Evolutionary conservation across 179 eudicot species (phyloP), one percentile per base, ranked within the genome.

Genomic region (Camellia oleifera): DNA sequence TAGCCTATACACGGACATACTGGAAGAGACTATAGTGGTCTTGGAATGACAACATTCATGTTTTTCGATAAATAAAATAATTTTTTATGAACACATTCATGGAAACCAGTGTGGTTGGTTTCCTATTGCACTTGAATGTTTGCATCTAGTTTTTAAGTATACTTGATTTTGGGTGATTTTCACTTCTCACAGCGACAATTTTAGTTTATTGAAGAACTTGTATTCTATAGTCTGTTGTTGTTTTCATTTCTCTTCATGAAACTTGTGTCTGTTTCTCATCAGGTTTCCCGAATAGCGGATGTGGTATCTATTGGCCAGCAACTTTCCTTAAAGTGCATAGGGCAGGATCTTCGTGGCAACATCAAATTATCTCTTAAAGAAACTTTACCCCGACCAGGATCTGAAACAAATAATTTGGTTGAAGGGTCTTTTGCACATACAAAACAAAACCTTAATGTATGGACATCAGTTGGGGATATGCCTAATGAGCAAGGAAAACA

Each of bases 281-380:
- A 94, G 98, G 95, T 94, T 69, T 77, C 89, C 57, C 88, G 88
- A 82, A 88, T 94, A 63, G 86, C 95, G n/a, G 99, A 96, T 86
- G 91, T 90, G 81, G 85, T 96, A 79, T 86, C 92, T 61, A 68
- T 92, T 65, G 98, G 98, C 78, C 98, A 96, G 84, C 88, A 84
- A 78, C 87, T 96, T 79, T 81, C 86, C 46, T 69, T 96, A 77
- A 92, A 77, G 91, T 96, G 99, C 83, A 94, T 94, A 68, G 99
- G 89, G 57, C 91, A 82, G 85, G 99, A 96, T 88, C 83, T 88
- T 80, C 94, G 97, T 79, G 99, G 99, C 73, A 96, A 96, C 85
- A 86, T 94, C 50, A 96, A 92, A 78, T 81, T 96, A 78, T 96
- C 99, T 71, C 94, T 92, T 52, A 96, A 90, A 85, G 94, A 95